Evolutionary conservation across 2,329 filamentous ascomycete genomes (phyloP), one percentile per base, ranked within the genome.

Genomic region (Orbilia oligospora): DNA sequence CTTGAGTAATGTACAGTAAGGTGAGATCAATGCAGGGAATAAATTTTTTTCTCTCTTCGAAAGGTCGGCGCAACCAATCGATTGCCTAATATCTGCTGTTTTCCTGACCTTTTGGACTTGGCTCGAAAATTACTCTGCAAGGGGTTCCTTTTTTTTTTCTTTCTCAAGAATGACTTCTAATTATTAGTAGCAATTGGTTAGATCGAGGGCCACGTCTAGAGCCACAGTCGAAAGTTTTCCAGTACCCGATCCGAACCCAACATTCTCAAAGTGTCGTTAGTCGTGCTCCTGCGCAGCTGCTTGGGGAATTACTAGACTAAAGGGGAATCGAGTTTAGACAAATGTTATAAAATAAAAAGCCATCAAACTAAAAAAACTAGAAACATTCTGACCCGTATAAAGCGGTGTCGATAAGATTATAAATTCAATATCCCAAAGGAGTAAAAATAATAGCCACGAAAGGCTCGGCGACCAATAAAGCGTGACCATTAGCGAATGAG

Each of bases 401-500:
- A 41, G 22, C 30, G 10, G 18, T 30, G 49, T 68, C 56, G 20
- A 51, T 33, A 53, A 30, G 33, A 72, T 72, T 72, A 72, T 72
- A 65, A 72, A 64, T 65, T 64, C 48, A 56, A 56, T 55, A 36
- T 33, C 44, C 68, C 38, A 66, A 67, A 73, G 22, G n/a, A 73
- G 48, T 18, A 67, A 67, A 61, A 73, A 51, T 22, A 56, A 53
- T 63, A 33, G 49, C 44, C 64, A 68, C 67, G 55, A 71, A 70
- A 55, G 67, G 67, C 41, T 71, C 67, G 61, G 63, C 61, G 67
- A 71, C 73, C 73, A 77, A 77, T 77, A 77, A 71, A 77, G 71
- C 73, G 67, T 77, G 73, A 77, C 46, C 53, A 33, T 77, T 77
- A 77, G 73, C 73, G 73, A 77, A 77, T 77, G 51, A 51, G 66